Base-by-base conservation (phyloP, 2,329 filamentous ascomycete species). In the Ceratocystis eucalypticola region DNA sequence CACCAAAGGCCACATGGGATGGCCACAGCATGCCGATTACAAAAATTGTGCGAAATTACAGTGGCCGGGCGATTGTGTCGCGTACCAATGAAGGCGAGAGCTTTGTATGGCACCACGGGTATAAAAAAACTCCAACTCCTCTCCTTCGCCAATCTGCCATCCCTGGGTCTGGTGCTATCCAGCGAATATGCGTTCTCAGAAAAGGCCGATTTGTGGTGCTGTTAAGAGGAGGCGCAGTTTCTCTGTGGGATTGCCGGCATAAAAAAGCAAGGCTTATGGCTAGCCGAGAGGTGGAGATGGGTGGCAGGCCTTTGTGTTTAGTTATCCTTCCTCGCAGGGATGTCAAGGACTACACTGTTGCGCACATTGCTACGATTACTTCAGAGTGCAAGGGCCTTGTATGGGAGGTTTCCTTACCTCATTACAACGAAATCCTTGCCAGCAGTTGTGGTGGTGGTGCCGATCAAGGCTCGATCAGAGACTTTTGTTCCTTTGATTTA, bases 11-110 rank as follows among this genome's bases (percentile, higher is more conserved):
- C 1, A 81, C 86, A 1, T 95, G 91, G 89, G 90, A 90, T 1
- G 92, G 93, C 0, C 92, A 96, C 76, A 88, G 88, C 17, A 82
- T 82, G 17, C 80, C 89, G 0, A 85, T 96, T 69, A 87, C 88
- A 72, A 96, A 95, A 73, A 89, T 96, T 68, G 87, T 95, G 59
- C 87, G 91, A 68, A 95, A 92, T 71, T 88, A 88, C 55, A 89
- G 86, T 71, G 92, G 91, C 7, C 82, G 85, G 69, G 88, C 90
- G 3, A 79, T 96, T 55, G 85, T 96, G 41, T 96, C 92, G 5
- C 82, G 90, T 64, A 96, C 92, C 0, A 81, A 85, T 68, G 80
- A 86, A 55, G 88, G 90, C 68, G 89, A 96, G 74, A 87, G 86
- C 67, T 85, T 93, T 70, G 82, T 96, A 2, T 96, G 92, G 92